Evolutionary conservation across 495 filamentous ascomycete genomes (phyloP).

Genomic region (Aspergillus diversus): DNA sequence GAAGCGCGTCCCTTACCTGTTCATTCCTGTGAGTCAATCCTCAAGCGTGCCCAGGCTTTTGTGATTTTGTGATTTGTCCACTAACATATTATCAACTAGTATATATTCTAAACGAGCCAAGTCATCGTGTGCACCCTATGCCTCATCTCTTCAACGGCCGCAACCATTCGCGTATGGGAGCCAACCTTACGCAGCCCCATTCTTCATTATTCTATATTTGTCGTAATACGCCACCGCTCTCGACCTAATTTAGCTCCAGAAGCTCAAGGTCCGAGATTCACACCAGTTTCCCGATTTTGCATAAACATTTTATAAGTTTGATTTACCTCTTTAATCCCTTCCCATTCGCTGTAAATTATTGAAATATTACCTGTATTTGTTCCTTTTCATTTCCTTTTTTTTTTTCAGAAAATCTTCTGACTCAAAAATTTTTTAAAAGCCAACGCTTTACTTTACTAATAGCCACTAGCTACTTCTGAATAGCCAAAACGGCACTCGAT

Average conservation of each 20-base stretch:
- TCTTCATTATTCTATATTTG: neutral
- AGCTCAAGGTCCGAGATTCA: neutral
- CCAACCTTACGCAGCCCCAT: no score
- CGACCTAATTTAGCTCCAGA: neutral
- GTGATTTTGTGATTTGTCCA: neutral
- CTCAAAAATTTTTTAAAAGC: neutral
- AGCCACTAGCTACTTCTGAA: neutral
- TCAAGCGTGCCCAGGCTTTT: neutral
- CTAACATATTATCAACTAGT: slow-evolving; percentile 14
- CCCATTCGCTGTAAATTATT: slow-evolving; percentile 25
- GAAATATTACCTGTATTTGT: slow-evolving; percentile 8
- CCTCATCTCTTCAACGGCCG: neutral
- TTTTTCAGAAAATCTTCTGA: neutral
- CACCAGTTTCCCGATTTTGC: neutral
- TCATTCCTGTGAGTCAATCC: slow-evolving; percentile 81
- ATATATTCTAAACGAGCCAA: slow-evolving; percentile 24
- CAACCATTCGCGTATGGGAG: neutral
- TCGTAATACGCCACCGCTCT: neutral
- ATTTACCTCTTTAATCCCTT: slow-evolving; percentile 6
- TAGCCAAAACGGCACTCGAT: neutral
- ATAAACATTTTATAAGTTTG: neutral
- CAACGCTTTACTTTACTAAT: neutral
- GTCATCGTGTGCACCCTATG: neutral
- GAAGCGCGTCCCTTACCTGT: slow-evolving; percentile 85
- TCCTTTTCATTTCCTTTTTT: slow-evolving; percentile 3